Evolutionary conservation across 2,329 filamentous ascomycete genomes (phyloP).

Genomic region (Neobulgaria alba): DNA sequence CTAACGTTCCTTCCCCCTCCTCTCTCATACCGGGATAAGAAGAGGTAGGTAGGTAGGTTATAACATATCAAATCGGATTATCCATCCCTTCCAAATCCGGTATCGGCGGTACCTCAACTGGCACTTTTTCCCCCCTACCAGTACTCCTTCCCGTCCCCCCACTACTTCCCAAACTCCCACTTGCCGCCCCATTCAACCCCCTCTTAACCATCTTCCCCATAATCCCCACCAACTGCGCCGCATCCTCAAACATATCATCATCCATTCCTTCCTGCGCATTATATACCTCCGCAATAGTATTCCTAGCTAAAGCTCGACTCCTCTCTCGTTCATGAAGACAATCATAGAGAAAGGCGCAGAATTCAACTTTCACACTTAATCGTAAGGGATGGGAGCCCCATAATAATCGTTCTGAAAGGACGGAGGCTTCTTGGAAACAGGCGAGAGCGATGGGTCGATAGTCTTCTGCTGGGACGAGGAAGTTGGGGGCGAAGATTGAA

Average conservation of each 20-base stretch:
- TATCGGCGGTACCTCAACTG: slow-evolving; percentile 12
- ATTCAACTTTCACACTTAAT: slow-evolving; percentile 84
- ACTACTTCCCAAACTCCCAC: slow-evolving; percentile 16
- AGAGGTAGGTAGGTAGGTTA: too few relatives aligned
- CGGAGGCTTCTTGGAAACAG: slow-evolving; percentile 71
- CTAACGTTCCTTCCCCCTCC: too few relatives aligned
- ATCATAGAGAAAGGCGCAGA: slow-evolving; percentile 87
- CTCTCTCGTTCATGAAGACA: slow-evolving; percentile 75
- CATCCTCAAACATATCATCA: slow-evolving; percentile 90
- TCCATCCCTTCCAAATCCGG: too few relatives aligned
- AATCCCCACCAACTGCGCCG: slow-evolving; percentile 77
- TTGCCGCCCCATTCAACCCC: slow-evolving; percentile 32
- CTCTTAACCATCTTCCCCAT: slow-evolving; percentile 84
- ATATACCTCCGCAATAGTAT: slow-evolving; percentile 84
- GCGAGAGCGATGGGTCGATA: slow-evolving; percentile 76
- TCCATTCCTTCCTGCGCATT: slow-evolving; percentile 87
- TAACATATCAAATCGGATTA: too few relatives aligned
- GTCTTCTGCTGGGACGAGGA: slow-evolving; percentile 69
- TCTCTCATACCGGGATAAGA: too few relatives aligned
- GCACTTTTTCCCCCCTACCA: slow-evolving; percentile 2
- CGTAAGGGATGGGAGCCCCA: slow-evolving; percentile 86
- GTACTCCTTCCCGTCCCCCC: slow-evolving; percentile 10
- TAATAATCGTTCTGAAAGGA: slow-evolving; percentile 65
- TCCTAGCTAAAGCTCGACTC: slow-evolving; percentile 68
- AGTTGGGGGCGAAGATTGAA: slow-evolving; percentile 49